These are phyloP conservation scores for Myotisia sp. DNA, from an alignment of 2,329 filamentous ascomycete genomes.

Conservation along the genomic window DNA sequence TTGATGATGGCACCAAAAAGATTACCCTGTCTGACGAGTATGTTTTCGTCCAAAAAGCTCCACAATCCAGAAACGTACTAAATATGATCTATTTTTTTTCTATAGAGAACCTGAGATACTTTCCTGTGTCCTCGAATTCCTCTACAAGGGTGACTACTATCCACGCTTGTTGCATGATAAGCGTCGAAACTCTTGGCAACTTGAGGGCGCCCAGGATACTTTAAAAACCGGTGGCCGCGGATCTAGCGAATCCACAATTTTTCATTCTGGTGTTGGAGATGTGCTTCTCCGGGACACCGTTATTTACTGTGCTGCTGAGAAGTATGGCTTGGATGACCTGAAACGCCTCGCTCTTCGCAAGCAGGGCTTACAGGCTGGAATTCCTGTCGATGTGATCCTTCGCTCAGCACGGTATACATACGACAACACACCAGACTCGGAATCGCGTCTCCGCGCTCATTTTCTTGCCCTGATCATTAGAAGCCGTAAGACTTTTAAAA, in stretches of 20 bases:
- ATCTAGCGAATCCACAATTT: conserved; percentile 61
- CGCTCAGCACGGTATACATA: conserved; percentile 90
- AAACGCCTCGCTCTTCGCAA: conserved; percentile 84
- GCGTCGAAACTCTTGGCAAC: conserved; percentile 73
- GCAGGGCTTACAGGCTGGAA: conserved; percentile 83
- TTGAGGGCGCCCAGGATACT: conserved; percentile 55
- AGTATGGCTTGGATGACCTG: conserved; percentile 81
- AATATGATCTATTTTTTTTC: conserved; percentile 19
- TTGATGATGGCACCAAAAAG: conserved; percentile 57
- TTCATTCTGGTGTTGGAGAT: conserved; percentile 58
- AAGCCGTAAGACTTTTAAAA: conserved; percentile 94
- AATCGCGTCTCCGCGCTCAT: conserved; percentile 85
- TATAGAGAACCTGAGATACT: conserved; percentile 81
- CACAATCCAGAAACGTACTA: not conserved
- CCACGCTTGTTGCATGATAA: conserved; percentile 78
- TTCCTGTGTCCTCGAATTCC: conserved; percentile 85
- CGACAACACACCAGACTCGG: conserved; percentile 82
- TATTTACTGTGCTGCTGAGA: conserved; percentile 84
- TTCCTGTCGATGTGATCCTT: conserved; percentile 82
- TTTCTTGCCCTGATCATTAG: conserved; percentile 95
- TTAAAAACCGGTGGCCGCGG: conserved; percentile 44
- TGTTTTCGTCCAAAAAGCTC: conserved; percentile 9
- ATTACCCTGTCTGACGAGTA: conserved; percentile 57
- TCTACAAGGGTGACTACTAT: conserved; percentile 95
- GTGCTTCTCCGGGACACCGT: conserved; percentile 80